Base-by-base conservation (phyloP, 2,329 filamentous ascomycete species). In the Venturia pyrina region DNA sequence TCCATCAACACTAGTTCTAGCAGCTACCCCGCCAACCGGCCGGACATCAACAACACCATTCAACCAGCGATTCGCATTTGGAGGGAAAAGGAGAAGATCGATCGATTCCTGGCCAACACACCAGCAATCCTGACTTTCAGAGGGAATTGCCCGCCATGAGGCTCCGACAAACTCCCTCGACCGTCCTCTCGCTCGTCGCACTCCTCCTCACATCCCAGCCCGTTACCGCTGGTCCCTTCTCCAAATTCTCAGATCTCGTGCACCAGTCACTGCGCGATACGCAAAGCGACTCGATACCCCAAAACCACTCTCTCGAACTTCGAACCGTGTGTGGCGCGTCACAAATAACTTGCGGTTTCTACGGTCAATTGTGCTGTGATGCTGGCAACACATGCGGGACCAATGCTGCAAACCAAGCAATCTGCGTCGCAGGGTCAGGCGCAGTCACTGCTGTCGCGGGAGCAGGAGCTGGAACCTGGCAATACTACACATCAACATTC, bases 401-500 rank as follows among this genome's bases (percentile, higher is more conserved):
- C 53, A 74, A 77, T 63, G 64, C 60, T 11, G 72, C 72, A 69
- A 72, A 74, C 65, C 71, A 76, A 68, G 76, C 76, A 34, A 70
- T 74, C 57, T 77, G 76, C 68, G 71, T 63, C 13, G 57, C 41
- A 41, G 44, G 68, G 1, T 60, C 66, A 41, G 70, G 70, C 34
- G 64, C 69, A 24, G 66, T 61, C 61, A 70, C 68, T 34, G 68
- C 64, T 62, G 67, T 66, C 21, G 72, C 69, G 4, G 70, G 69
- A 7, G 68, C 69, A 63, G 71, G 68, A 53, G 70, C 65, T 59
- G 74, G 70, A 64, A 71, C 71, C 53, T 87, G 83, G 83, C 72
- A 81, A 68, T 82, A 81, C 73, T 84, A 78, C 70, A 87, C 85
- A 21, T 83, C 82, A 2, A 85, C 82, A 6, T 86, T 77, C 70